Base-by-base conservation (phyloP, 2,329 filamentous ascomycete species). In the Beauveria sp. region DNA sequence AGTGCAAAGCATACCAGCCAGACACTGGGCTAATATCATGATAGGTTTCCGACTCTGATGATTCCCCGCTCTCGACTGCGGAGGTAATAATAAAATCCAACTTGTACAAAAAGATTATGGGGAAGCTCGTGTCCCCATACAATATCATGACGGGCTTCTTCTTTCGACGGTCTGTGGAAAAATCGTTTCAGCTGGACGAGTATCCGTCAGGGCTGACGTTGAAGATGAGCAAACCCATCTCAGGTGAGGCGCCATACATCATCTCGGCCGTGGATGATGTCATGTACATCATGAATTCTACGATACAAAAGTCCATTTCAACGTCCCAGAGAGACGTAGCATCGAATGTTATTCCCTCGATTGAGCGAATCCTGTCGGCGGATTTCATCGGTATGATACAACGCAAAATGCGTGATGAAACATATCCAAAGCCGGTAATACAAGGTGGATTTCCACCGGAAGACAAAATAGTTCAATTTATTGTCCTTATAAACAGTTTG, bases 321-420 rank as follows among this genome's bases (percentile, higher is more conserved):
- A 97, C 96, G 0, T 91, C 90, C 2, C 92, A 97, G 71, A 81
- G 87, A 66, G 82, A 87, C 20, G 86, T 96, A 3, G 83, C 96
- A 24, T 84, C 85, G 47, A 90, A 84, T 61, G 89, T 96, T 7
- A 77, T 97, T 28, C 89, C 92, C 2, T 89, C 87, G 0, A 80
- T 97, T 5, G 85, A 88, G 20, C 85, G 91, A 40, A 87, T 99
- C 0, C 82, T 99, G 4, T 86, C 89, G 34, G 86, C 87, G 3
- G 94, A 99, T 72, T 99, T 97, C 71, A 87, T 97, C 65, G 91
- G 91, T 68, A 97, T 99, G 92, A 87, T 96, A 44, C 93, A 97
- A 73, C 88, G 93, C 62, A 96, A 96, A 75, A 97, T 99, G 94
- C 86, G 92, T 50, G 92, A 97, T 71, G 94, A 99, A 73, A 89